These are phyloP conservation scores for Rhodotorula sp. DNA, from an alignment of 1,284 basidiomycete species.

Conservation along the genomic window DNA sequence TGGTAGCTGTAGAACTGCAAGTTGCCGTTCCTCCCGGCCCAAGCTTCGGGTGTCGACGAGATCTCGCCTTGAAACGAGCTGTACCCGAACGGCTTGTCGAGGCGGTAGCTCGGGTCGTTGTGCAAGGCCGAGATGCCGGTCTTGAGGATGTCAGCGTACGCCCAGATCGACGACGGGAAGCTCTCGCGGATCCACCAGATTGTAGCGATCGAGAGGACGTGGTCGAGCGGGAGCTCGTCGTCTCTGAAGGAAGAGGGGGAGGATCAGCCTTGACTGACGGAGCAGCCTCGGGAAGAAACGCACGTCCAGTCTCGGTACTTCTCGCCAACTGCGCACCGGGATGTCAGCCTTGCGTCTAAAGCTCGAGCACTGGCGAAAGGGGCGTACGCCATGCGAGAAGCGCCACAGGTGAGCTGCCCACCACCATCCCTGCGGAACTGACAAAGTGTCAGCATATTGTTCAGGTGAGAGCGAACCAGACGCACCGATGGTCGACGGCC, in stretches of 20 bases:
- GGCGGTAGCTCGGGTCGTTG: constrained; percentile 40
- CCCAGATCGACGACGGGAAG: constrained; percentile 51
- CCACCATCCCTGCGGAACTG: constrained; percentile 29
- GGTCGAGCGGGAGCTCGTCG: constrained; percentile 41
- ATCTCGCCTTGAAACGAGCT: constrained; percentile 51
- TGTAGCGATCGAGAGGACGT: constrained; percentile 49
- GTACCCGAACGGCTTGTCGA: constrained; percentile 51
- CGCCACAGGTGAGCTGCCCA: constrained; percentile 50
- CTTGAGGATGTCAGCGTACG: constrained; percentile 47
- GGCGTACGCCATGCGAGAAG: constrained; percentile 50
- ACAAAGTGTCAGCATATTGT: background rate
- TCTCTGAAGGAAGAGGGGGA: constrained; percentile 31
- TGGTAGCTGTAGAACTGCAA: constrained; percentile 49
- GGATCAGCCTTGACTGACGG: no score
- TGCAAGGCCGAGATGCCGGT: constrained; percentile 39
- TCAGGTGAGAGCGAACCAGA: no score
- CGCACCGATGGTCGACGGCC: constrained; percentile 50
- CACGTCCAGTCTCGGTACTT: constrained; percentile 51
- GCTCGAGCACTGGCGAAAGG: background rate
- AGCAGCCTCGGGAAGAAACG: no score
- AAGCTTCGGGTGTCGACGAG: constrained; percentile 48
- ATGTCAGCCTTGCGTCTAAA: background rate
- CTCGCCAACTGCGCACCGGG: constrained; percentile 49
- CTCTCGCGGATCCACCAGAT: constrained; percentile 52
- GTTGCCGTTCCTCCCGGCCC: constrained; percentile 49